Conservation (phyloP, 805 yeast species). For the Martiniozyma abietophila region DNA sequence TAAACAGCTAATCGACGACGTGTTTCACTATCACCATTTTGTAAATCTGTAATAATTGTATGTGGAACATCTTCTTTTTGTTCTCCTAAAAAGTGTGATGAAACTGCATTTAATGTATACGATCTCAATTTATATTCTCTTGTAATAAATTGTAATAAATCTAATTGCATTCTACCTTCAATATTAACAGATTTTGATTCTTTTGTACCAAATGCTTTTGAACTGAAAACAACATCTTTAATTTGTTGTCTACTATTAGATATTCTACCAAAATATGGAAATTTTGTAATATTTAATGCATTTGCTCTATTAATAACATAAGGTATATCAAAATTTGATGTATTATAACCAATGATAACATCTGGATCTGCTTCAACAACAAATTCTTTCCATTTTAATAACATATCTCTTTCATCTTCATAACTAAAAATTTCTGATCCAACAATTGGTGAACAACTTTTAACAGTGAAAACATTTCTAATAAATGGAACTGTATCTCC, state of each 20-base stretch:
- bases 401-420: constrained; percentile 71
- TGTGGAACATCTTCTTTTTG: constrained; percentile 98
- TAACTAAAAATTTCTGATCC: constrained; percentile 84
- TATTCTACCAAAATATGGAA: constrained; percentile 85
- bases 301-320: constrained; percentile 81
- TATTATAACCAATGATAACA: constrained; percentile 93
- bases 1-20: constrained; percentile 94
- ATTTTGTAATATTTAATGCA: constrained; percentile 51
- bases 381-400: constrained; percentile 79
- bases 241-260: constrained; percentile 60
- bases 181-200: constrained; percentile 87
- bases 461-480: constrained; percentile 88
- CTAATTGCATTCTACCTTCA: constrained; percentile 94
- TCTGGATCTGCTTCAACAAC: constrained; percentile 85
- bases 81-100: constrained; percentile 87
- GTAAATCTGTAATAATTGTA: constrained; percentile 89
- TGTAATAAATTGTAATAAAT: constrained; percentile 83
- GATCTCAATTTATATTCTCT: constrained; percentile 93
- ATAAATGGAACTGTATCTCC: constrained; percentile 87
- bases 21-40: constrained; percentile 86
- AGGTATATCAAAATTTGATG: constrained; percentile 91
- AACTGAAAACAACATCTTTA: constrained; percentile 75
- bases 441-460: constrained; percentile 85
- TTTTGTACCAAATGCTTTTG: constrained; percentile 94
- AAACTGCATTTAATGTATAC: constrained; percentile 89